Evolutionary conservation across 2,329 filamentous ascomycete species (phyloP).

Genomic region (Alternaria brassicicola): DNA sequence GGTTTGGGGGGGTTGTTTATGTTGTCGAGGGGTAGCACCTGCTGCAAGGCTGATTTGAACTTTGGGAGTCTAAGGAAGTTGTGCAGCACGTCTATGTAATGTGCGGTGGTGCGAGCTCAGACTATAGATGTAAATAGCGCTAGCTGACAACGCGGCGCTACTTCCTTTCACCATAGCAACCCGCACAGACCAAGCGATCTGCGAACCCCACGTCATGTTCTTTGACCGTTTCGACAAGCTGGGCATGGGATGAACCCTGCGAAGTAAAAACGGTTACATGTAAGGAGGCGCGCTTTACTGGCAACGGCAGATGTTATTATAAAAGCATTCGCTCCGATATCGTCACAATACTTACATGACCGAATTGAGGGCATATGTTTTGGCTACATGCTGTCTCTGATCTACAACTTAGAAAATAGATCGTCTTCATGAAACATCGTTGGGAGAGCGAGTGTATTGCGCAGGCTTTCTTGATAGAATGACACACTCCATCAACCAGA

Average conservation of each 20-base stretch:
- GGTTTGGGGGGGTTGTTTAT: slow-evolving; percentile 26
- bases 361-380: background rate
- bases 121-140: slow-evolving; percentile 31
- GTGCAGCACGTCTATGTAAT: slow-evolving; percentile 13
- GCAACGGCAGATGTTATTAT: background rate
- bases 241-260: background rate
- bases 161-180: slow-evolving; percentile 36
- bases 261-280: background rate
- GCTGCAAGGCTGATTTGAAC: slow-evolving; percentile 4
- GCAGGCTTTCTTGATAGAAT: background rate
- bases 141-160: slow-evolving; percentile 27
- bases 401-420: background rate
- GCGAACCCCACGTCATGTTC: slow-evolving; percentile 14
- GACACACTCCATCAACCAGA: background rate
- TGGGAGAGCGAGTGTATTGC: background rate
- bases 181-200: slow-evolving; percentile 19
- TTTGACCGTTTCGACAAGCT: background rate
- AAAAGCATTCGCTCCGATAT: background rate
- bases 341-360: background rate
- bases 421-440: background rate
- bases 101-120: slow-evolving; percentile 25
- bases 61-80: slow-evolving; percentile 18
- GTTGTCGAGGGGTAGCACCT: slow-evolving; percentile 9
- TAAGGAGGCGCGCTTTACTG: background rate
- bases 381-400: background rate